These are phyloP conservation scores for Zygosaccharomyces sapae DNA, from an alignment of 1,139 yeast genomes.

Conservation along the genomic window DNA sequence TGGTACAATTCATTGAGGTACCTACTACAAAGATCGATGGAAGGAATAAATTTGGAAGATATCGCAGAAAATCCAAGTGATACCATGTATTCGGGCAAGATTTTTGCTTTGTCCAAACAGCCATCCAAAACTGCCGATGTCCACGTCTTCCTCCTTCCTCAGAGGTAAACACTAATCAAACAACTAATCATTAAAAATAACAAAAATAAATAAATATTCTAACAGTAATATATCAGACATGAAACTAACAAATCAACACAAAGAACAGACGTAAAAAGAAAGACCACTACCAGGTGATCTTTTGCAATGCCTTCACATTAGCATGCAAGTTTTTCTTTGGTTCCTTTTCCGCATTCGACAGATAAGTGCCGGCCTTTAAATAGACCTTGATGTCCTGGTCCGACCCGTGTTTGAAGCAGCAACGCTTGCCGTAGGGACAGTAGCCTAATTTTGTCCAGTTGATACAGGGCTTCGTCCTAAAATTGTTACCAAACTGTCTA, in stretches of 20 bases:
- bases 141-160: no score
- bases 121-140: slow-evolving; percentile 8
- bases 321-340: slow-evolving; percentile 29
- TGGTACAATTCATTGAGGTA: slow-evolving; percentile 87
- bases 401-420: slow-evolving; percentile 81
- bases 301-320: slow-evolving; percentile 30
- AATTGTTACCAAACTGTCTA: slow-evolving; percentile 74
- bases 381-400: slow-evolving; percentile 34
- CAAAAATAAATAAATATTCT: slow-evolving; percentile 10
- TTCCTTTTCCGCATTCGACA: slow-evolving; percentile 11
- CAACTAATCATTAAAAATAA: slow-evolving; percentile 1
- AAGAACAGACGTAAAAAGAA: neutral
- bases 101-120: slow-evolving; percentile 27
- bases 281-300: slow-evolving; percentile 37
- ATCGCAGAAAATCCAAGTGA: slow-evolving; percentile 24
- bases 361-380: slow-evolving; percentile 26
- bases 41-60: slow-evolving; percentile 51
- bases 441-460: slow-evolving; percentile 81
- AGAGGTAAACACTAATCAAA: neutral
- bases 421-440: slow-evolving; percentile 86
- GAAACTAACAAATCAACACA: slow-evolving; percentile 3
- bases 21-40: slow-evolving; percentile 64
- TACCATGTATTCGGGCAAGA: slow-evolving; percentile 25
- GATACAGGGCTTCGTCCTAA: slow-evolving; percentile 88
- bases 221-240: slow-evolving; percentile 5